Conservation (phyloP, 495 filamentous ascomycete species). For the Penicillium alfredii region DNA sequence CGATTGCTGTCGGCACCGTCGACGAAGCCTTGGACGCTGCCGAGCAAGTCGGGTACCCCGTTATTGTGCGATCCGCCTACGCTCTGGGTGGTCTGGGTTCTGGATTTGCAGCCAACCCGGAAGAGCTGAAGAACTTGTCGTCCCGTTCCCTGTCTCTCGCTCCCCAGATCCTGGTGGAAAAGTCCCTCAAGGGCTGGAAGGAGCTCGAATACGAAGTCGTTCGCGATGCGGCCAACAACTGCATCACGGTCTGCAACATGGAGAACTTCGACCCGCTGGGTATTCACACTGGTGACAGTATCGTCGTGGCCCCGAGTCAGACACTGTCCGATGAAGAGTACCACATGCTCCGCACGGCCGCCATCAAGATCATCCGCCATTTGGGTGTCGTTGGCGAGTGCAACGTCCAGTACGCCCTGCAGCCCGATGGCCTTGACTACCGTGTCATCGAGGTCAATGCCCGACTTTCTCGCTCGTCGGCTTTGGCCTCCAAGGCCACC, state of each 20-base stretch:
- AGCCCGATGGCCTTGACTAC: slow-evolving; percentile 92
- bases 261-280: slow-evolving; percentile 98
- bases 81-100: slow-evolving; percentile 93
- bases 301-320: slow-evolving; percentile 93
- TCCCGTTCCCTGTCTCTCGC: slow-evolving; percentile 91
- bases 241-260: slow-evolving; percentile 99
- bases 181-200: slow-evolving; percentile 99
- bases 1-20: slow-evolving; percentile 81
- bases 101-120: slow-evolving; percentile 90
- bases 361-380: slow-evolving; percentile 94
- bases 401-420: slow-evolving; percentile 95
- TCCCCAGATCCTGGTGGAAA: slow-evolving; percentile 95
- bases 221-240: slow-evolving; percentile 89
- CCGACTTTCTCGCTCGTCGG: slow-evolving; percentile 89
- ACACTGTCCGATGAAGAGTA: slow-evolving; percentile 96
- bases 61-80: slow-evolving; percentile 95
- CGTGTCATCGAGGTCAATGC: slow-evolving; percentile 98
- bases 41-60: slow-evolving; percentile 83
- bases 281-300: slow-evolving; percentile 95
- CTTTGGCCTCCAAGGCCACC: slow-evolving; percentile 92
- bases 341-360: slow-evolving; percentile 95
- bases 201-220: slow-evolving; percentile 98
- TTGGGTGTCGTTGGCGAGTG: slow-evolving; percentile 95
- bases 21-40: slow-evolving; percentile 89
- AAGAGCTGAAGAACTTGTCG: slow-evolving; percentile 88